Base-by-base conservation (phyloP, 805 yeast species). In the Candida methanosorbosa region DNA sequence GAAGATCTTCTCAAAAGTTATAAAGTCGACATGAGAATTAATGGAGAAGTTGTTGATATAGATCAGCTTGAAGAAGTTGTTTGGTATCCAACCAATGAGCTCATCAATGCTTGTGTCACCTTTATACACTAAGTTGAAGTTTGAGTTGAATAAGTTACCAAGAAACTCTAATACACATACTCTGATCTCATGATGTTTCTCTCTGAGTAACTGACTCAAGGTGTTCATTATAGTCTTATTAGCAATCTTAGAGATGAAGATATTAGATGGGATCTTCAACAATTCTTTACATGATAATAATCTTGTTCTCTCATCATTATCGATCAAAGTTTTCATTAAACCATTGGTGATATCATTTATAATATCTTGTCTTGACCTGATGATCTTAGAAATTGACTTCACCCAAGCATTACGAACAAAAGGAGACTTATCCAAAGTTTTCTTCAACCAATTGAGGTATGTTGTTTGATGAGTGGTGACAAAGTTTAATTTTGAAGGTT, bases 261-360 rank as follows among this genome's bases (percentile, higher is more conserved):
- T 45, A 6, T 59, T 52, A 7, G 72, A 56, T 0, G 75, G 65
- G 2, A 83, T 52, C 20, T 61, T 49, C 7, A 68, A 55, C 13
- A 83, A 51, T 0, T 76, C 64, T 29, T 56, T 52, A 38, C 84
- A 75, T 0, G 92, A 74, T 1, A 68, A 56, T 23, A 73, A 59
- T 43, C 96, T 67, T 3, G 85, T 94, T 26, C 64, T 68, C 38
- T 81, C 90, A 46, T 83, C 86, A 0, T 78, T 61, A 57, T 87
- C 96, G 26, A 81, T 64, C 18, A 87, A 61, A 24, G 88, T 76
- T 45, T 81, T 81, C 14, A 74, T 61, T 9, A 84, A 45, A 2
- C 88, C 83, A 38, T 64, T 67, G 5, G 66, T 56, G 2, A 78
- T 57, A 31, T 80, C 87, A 0, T 57, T 46, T 2, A 70, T 59